phyloP scores from a whole-genome alignment of 306 rosid species.

The Benincasa hispida region DNA sequence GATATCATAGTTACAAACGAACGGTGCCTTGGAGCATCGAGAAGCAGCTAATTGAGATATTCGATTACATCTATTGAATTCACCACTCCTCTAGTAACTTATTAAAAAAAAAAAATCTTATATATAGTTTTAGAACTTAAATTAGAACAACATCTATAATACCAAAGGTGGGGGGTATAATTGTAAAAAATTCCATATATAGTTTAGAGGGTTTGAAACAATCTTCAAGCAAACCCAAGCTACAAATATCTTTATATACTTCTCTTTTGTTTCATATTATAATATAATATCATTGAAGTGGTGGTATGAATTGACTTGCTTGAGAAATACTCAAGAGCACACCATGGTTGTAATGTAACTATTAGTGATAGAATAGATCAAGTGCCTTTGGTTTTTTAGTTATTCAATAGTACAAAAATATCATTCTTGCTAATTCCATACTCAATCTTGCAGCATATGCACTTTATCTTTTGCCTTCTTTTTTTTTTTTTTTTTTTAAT shows the following conservation, averaged over 20 bases:
- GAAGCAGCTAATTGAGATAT: no score
- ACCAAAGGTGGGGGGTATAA: no score
- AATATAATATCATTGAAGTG: background rate
- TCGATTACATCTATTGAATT: no score
- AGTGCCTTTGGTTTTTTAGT: background rate
- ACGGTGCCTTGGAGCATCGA: no score
- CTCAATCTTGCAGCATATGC: conserved; percentile 20
- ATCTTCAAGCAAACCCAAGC: background rate
- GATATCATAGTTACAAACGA: no score
- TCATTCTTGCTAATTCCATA: conserved; percentile 42
- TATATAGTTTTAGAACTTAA: no score
- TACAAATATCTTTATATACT: background rate
- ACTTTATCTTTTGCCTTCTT: background rate
- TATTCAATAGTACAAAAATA: background rate
- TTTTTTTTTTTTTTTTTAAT: background rate
- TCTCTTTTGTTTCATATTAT: background rate
- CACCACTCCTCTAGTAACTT: no score
- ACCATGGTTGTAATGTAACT: background rate
- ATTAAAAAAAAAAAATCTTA: no score
- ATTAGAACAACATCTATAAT: no score
- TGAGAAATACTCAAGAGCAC: background rate
- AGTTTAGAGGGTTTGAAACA: background rate
- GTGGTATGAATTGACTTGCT: background rate
- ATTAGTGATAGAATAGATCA: background rate
- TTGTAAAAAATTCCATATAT: background rate